Evolutionary conservation across 495 filamentous ascomycete genomes (phyloP).

Genomic region (Annulohypoxylon maeteangense): DNA sequence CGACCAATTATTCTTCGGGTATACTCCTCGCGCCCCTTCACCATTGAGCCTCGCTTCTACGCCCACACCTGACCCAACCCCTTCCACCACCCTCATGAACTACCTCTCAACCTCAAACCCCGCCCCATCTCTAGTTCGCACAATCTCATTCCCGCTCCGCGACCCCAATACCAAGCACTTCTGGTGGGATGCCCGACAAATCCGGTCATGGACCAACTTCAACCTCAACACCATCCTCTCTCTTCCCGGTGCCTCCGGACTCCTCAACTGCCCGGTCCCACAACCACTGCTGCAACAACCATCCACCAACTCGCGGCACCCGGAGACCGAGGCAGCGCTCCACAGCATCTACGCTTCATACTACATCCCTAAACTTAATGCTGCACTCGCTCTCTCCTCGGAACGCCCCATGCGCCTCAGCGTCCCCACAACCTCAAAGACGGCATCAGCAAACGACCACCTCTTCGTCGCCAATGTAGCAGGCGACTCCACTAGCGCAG

Average conservation of each 20-base stretch:
- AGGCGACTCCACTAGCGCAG: constrained; percentile 57
- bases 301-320: constrained; percentile 64
- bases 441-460: constrained; percentile 63
- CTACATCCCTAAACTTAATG: constrained; percentile 82
- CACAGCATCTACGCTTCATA: constrained; percentile 74
- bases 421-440: constrained; percentile 55
- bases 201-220: constrained; percentile 84
- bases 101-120: constrained; percentile 85
- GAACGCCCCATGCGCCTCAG: constrained; percentile 68
- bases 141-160: constrained; percentile 74
- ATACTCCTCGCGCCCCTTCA: constrained; percentile 60
- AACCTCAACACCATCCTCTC: constrained; percentile 74
- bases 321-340: constrained; percentile 78
- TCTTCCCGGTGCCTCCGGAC: constrained; percentile 75
- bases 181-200: constrained; percentile 94
- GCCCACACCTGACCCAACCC: constrained; percentile 53
- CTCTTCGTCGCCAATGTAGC: constrained; percentile 72
- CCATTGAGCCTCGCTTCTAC: constrained; percentile 59
- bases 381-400: constrained; percentile 76
- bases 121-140: constrained; percentile 81
- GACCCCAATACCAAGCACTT: constrained; percentile 81
- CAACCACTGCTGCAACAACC: constrained; percentile 71
- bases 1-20: constrained; percentile 59
- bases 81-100: constrained; percentile 76
- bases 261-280: constrained; percentile 77